Evolutionary conservation across 1,284 basidiomycete species (phyloP), one percentile per base, ranked within the genome.

Genomic region (Psilocybe mexicana): DNA sequence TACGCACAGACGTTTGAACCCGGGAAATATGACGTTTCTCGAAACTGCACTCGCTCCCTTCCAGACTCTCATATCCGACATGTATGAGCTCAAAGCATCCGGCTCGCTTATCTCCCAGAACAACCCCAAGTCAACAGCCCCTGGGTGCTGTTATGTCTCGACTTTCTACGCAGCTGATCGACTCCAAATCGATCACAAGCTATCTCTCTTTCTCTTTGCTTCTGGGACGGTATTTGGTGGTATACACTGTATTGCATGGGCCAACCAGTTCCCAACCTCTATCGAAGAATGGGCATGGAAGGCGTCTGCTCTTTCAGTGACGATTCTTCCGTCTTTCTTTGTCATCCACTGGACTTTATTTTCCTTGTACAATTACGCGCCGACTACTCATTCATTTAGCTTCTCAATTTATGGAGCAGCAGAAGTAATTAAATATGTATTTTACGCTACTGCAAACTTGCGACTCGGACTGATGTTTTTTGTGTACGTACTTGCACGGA

Each of bases 221-320:
- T 40, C 51, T 8, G 50, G 54, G 3, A 36, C 53, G 4, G 36
- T 60, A 10, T 64, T 62, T 35, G 63, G 61, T 1, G 51, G 49
- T 6, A 52, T 64, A 24, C 63, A 62, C 48, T 54, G 56, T 23
- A 57, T 62, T 25, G 58, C 61, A 7, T 64, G 61, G 63, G 33
- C n/a, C 1, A 60, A 56, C 43, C 12, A 42, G 4, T 64, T 62
- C 42, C 52, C 56, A 14, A 55, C 53, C 11, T 10, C 11, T 2
- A 18, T 23, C 2, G 60, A 61, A 25, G 44, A 40, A 40, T 52
- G 49, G 45, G n/a, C 55, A 24, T 61, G 60, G 56, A 46, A 50
- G 7, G 12, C 33, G 40, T 43, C 52, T 2, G 28, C 52, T 33
- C 30, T 33, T 33, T 33, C 30, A 11, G 12, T 53, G 12, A 49